Evolutionary conservation across 208 protist genomes (phyloP), one percentile per base, ranked within the genome.

Genomic region (Phytomonas sp.): DNA sequence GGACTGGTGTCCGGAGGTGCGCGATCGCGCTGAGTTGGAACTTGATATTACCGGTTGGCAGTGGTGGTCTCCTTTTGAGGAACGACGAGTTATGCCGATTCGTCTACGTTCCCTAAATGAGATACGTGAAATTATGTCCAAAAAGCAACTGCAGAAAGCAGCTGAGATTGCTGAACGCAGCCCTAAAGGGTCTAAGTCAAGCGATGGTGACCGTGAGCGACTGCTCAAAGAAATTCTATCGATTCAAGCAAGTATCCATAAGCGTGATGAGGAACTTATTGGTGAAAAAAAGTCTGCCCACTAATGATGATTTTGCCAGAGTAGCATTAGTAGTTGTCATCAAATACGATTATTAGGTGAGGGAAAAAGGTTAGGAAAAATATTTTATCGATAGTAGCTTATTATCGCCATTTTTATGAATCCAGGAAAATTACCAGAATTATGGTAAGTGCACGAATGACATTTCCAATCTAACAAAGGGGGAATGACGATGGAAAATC

Each of bases 1-100:
- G 81, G 92, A 97, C 81, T 97, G 92, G 92, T 95, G 89, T 80
- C 92, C 92, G 31, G 92, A 97, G 74, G 89, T 95, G 29, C 88
- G 92, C 73, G 92, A 97, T 70, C 86, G 88, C 56, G 89, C 92
- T 30, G 92, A 97, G 78, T 78, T 97, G 62, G 88, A 96, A 74
- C 83, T 89, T 32, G 92, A 97, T 67, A 73, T 93, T 34, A 87
- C 76, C 36, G 88, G 90, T 60, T 92, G 82, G 82, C 88, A 95
- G 75, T 94, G 89, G 88, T 95, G 89, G 89, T 92, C 87, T 51
- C 82, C 84, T 4, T 74, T 88, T 62, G 90, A 95, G 76, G 88
- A 94, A 78, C 85, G 91, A 59, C 90, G 92, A 68, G 80, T 95
- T 31, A 77, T 92, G 32, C 88, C 87, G 11, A 84, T 97, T 31